Percentiles rank a stretch among this genome's conserved stretches.
phyloP scores from a whole-genome alignment of 495 filamentous ascomycete species.

The Neurospora intermedia region DNA sequence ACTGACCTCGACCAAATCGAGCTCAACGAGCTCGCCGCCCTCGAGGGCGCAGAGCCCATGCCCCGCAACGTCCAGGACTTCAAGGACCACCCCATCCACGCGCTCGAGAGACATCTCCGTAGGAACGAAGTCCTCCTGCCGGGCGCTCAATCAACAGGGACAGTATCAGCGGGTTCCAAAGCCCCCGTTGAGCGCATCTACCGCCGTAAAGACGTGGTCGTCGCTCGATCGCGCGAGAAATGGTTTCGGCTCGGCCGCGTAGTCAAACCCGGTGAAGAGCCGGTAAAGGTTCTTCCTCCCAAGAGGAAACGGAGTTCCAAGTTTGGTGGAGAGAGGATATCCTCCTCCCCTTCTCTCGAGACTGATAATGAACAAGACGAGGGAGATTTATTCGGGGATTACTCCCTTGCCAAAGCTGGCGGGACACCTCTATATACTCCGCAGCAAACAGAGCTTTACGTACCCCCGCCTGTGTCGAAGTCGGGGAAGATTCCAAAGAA shows the following conservation, averaged over 20 bases:
- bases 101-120: conserved; percentile 78
- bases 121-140: conserved; percentile 66
- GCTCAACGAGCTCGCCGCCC: conserved; percentile 57
- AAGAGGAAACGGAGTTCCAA: conserved; percentile 17
- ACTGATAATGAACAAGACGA: conserved; percentile 16
- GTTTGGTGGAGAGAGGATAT: conserved; percentile 16
- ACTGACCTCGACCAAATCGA: conserved; percentile 75
- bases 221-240: conserved; percentile 62
- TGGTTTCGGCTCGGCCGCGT: conserved; percentile 84
- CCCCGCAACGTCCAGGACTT: conserved; percentile 84
- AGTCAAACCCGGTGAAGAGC: conserved; percentile 61
- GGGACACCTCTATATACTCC: conserved; percentile 56
- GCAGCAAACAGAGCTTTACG: conserved; percentile 67
- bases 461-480: conserved; percentile 57
- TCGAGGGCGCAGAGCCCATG: conserved; percentile 71
- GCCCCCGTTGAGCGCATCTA: conserved; percentile 53
- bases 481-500: conserved; percentile 75
- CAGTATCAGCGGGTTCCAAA: conserved; percentile 56
- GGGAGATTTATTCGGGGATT: conserved; percentile 26
- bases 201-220: conserved; percentile 65
- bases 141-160: conserved; percentile 62
- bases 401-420: conserved; percentile 13
- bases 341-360: neutral
- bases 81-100: conserved; percentile 85
- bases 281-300: conserved; percentile 56